phyloP scores from a whole-genome alignment of 176 grass and related monocot genomes.

The Carex cristatella region DNA sequence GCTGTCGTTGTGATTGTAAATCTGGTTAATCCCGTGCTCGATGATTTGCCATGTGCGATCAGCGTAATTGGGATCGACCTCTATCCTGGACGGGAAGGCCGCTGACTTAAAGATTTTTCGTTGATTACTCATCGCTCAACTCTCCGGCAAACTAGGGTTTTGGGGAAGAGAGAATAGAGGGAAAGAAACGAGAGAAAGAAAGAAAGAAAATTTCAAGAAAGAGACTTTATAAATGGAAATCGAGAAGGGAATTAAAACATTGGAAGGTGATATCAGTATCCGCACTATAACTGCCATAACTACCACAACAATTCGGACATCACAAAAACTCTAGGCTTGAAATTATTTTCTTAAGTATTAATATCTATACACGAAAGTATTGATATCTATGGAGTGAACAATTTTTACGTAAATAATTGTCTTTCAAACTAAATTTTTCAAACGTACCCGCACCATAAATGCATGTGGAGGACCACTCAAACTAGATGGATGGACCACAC shows the following conservation, averaged over 20 bases:
- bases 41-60: constrained; percentile 77
- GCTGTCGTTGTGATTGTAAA: constrained; percentile 55
- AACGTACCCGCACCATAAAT: too few species aligned
- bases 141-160: constrained; percentile 30
- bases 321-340: too few species aligned
- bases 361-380: too few species aligned
- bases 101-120: constrained; percentile 49
- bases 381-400: too few species aligned
- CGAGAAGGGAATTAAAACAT: not conserved
- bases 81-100: constrained; percentile 59
- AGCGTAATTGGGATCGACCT: constrained; percentile 82
- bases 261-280: too few species aligned
- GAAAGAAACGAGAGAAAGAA: not conserved
- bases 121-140: constrained; percentile 26
- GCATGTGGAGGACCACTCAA: too few species aligned
- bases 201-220: not conserved
- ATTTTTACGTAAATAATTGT: too few species aligned
- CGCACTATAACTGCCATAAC: too few species aligned
- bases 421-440: too few species aligned
- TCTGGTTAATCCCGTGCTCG: constrained; percentile 81
- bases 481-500: too few species aligned
- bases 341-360: too few species aligned
- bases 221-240: not conserved
- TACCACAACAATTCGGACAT: too few species aligned
- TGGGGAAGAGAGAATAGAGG: not conserved